phyloP scores from a whole-genome alignment of 169 alveolate species.

The Plasmodium vivax region DNA sequence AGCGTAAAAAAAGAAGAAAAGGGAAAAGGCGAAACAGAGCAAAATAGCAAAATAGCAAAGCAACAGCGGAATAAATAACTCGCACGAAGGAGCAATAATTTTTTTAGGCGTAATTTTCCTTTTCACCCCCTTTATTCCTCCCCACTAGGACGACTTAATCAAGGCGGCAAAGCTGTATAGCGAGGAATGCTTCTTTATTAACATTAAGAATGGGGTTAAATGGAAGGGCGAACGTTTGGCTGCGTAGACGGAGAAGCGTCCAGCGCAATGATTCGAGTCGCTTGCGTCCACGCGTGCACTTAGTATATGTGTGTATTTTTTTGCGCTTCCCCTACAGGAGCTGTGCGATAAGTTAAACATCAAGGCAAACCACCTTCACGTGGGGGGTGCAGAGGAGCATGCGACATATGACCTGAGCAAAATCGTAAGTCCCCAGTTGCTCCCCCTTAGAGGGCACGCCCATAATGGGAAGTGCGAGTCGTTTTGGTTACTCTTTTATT shows the following conservation, averaged over 20 bases:
- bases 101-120: background rate
- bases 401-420: background rate
- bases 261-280: background rate
- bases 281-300: background rate
- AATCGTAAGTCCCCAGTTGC: background rate
- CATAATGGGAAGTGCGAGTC: background rate
- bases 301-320: background rate
- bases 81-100: slow-evolving; percentile 10
- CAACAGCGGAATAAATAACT: background rate
- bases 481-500: background rate
- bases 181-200: slow-evolving; percentile 44
- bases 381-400: slow-evolving; percentile 9
- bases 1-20: slow-evolving; percentile 16
- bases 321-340: background rate
- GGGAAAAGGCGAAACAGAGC: background rate
- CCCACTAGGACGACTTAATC: slow-evolving; percentile 24
- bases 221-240: background rate
- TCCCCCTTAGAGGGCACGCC: background rate
- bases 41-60: background rate
- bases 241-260: background rate
- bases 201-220: slow-evolving; percentile 47
- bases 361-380: slow-evolving; percentile 4
- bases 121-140: background rate
- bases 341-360: slow-evolving; percentile 29
- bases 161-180: slow-evolving; percentile 36